Evolutionary conservation across 2,329 filamentous ascomycete species (phyloP).

Genomic region (Claviceps pusilla): DNA sequence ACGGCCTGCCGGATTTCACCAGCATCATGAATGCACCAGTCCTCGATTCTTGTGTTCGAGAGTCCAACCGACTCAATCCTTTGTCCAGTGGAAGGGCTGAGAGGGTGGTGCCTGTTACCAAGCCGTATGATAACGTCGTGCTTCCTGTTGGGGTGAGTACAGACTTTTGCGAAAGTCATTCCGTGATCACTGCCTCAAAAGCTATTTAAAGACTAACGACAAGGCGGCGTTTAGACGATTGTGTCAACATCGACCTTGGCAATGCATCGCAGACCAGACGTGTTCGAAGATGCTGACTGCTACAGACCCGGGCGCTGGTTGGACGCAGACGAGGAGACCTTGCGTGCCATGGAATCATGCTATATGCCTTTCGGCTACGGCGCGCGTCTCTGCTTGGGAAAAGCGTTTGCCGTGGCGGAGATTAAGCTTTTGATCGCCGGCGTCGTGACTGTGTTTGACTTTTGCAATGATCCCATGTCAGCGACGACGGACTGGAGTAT

Average conservation of each 20-base stretch:
- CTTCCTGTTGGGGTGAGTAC: slow-evolving; percentile 1
- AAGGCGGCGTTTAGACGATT: neutral
- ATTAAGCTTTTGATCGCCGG: slow-evolving; percentile 3
- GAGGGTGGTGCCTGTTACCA: slow-evolving; percentile 1
- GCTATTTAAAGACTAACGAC: neutral
- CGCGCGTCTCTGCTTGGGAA: slow-evolving; percentile 3
- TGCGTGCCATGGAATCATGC: slow-evolving; percentile 4
- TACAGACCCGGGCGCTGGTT: slow-evolving; percentile 4
- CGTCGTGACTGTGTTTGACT: neutral
- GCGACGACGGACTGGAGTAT: neutral
- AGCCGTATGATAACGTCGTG: neutral
- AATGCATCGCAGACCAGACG: slow-evolving; percentile 1
- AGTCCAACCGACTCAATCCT: neutral
- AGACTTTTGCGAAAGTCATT: no score
- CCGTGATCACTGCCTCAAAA: no score
- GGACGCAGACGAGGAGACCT: slow-evolving; percentile 1
- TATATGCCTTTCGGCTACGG: slow-evolving; percentile 4
- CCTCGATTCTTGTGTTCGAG: slow-evolving; percentile 2
- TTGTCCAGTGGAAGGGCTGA: slow-evolving; percentile 4
- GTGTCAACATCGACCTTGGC: slow-evolving; percentile 4
- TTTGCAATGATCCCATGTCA: neutral
- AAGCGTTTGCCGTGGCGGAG: slow-evolving; percentile 2
- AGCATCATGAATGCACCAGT: slow-evolving; percentile 1
- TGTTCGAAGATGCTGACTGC: neutral
- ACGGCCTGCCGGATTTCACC: slow-evolving; percentile 1